Base-by-base conservation (phyloP, 345 rosid species). In the Eutrema heterophyllum region DNA sequence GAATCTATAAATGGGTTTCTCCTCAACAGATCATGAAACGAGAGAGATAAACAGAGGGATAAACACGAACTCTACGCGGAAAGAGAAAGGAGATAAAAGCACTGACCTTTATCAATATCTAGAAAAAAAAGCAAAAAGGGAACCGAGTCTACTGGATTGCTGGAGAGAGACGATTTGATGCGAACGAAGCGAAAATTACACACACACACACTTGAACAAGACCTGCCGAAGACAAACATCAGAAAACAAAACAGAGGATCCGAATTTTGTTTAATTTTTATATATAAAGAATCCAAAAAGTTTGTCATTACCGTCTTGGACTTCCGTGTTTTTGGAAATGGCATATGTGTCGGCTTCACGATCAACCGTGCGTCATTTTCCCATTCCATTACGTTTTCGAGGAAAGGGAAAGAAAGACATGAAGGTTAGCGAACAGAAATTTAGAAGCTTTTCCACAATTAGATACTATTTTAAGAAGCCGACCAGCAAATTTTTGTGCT, bases 61-160 rank as follows among this genome's bases (percentile, higher is more conserved):
- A 76, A 76, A 76, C 70, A 76, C 79, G 59, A 76, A 63, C 43
- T 36, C n/a, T 38, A 76, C 75, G 79, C 79, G 79, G 74, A 26
- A 55, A 69, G 43, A 68, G 65, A 49, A 50, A n/a, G 2, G 5
- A 21, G 12, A 3, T 26, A 8, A 63, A 43, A 60, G 75, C 45
- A 76, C 32, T 55, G 3, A 63, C 71, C 70, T 62, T 75, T 75
- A 18, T 15, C 33, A 35, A 68, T 43, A 75, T 68, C 49, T 61
- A 32, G 48, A 57, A 18, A 67, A 33, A 67, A 33, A 56, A 43
- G 45, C 15, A 29, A 57, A 58, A 57, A 66, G 63, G 40, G 13
- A 26, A 41, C 33, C 33, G 40, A 68, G 68, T 60, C 35, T 9
- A 33, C 7, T 14, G 32, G 33, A 11, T 29, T 41, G 54, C 3